Evolutionary conservation across 2,329 filamentous ascomycete genomes (phyloP).

Genomic region (Metarhizium brunneum): DNA sequence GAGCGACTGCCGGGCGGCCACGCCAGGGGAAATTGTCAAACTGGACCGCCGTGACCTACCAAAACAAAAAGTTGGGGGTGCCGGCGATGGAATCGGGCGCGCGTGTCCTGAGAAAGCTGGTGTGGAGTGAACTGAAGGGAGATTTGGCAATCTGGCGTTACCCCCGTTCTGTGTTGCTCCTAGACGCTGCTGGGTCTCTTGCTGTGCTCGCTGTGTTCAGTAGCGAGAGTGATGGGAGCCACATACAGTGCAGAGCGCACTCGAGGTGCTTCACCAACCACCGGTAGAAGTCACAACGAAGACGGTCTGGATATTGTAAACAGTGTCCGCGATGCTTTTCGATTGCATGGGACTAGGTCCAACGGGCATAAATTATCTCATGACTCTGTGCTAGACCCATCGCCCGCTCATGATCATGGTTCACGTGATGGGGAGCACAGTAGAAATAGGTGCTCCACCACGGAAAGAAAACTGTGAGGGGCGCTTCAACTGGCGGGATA

Average conservation of each 20-base stretch:
- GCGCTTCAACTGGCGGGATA: slow-evolving; percentile 13
- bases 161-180: slow-evolving; percentile 2
- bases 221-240: slow-evolving; percentile 1
- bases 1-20: background rate
- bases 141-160: slow-evolving; percentile 4
- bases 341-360: background rate
- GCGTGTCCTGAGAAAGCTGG: slow-evolving; percentile 3
- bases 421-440: slow-evolving; percentile 27
- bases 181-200: slow-evolving; percentile 3
- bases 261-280: slow-evolving; percentile 1
- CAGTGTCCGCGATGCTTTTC: background rate
- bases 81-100: slow-evolving; percentile 5
- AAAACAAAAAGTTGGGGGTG: background rate
- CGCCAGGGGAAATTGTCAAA: background rate
- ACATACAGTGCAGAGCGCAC: slow-evolving; percentile 7
- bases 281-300: background rate
- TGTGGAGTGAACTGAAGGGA: slow-evolving; percentile 8
- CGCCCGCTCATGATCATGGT: slow-evolving; percentile 20
- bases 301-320: background rate
- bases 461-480: slow-evolving; percentile 16
- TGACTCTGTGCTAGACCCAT: slow-evolving; percentile 6
- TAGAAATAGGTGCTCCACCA: slow-evolving; percentile 3
- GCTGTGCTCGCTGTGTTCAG: slow-evolving; percentile 1
- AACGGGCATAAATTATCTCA: background rate
- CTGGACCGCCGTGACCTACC: slow-evolving; percentile 3